Conservation (phyloP, 148 eudicot species). For the Vaccinium macrocarpon region DNA sequence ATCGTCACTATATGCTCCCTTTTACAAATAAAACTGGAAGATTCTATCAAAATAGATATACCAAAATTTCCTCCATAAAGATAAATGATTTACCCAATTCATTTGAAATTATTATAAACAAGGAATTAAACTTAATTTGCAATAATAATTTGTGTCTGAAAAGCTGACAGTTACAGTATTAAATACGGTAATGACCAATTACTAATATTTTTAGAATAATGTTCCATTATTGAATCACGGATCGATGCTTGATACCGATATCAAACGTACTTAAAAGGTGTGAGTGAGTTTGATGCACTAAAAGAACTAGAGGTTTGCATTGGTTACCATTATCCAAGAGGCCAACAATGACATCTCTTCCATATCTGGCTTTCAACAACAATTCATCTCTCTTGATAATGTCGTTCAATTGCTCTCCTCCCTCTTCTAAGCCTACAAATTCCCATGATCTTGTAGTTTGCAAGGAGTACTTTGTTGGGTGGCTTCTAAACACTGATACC, state of each 20-base stretch:
- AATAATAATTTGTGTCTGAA: neutral
- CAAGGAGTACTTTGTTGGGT: slow-evolving; percentile 54
- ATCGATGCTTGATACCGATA: neutral
- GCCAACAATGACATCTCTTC: slow-evolving; percentile 66
- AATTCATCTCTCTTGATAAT: slow-evolving; percentile 29
- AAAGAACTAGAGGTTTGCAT: neutral
- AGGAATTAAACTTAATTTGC: neutral
- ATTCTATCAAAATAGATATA: neutral
- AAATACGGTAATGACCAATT: neutral
- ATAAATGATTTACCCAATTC: neutral
- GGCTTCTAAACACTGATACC: slow-evolving; percentile 52
- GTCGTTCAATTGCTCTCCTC: slow-evolving; percentile 15
- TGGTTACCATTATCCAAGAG: slow-evolving; percentile 66
- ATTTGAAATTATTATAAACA: neutral
- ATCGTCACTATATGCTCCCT: neutral
- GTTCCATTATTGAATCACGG: neutral
- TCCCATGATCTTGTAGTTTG: slow-evolving; percentile 97
- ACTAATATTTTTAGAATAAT: neutral
- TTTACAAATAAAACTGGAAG: too few species aligned
- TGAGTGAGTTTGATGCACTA: neutral
- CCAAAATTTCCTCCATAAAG: neutral
- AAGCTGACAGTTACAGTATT: neutral
- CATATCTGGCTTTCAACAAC: slow-evolving; percentile 56
- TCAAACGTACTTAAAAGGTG: neutral
- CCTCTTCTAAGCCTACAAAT: slow-evolving; percentile 63